Percentiles rank a stretch among this genome's conserved stretches.
These are phyloP conservation scores for Setaria italica DNA, from an alignment of 202 grass and related monocot genomes.

Conservation along the genomic window DNA sequence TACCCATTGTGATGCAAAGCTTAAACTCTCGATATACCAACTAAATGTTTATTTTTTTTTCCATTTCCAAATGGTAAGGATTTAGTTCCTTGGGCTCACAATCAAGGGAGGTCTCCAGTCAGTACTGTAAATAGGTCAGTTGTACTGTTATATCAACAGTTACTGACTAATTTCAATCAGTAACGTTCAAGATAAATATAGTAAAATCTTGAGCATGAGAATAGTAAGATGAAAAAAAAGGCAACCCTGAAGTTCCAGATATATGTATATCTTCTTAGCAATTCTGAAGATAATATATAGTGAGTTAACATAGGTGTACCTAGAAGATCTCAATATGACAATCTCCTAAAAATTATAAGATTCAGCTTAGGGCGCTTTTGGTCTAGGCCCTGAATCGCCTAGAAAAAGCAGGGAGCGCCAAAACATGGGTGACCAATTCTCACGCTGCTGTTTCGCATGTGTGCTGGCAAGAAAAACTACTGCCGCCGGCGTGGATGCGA, in stretches of 20 bases:
- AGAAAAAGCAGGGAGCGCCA: no score
- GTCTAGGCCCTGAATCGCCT: no score
- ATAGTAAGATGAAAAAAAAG: neutral
- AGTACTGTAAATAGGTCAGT: neutral
- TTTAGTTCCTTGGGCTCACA: neutral
- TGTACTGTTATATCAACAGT: neutral
- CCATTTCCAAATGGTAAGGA: neutral
- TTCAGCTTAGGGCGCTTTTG: neutral
- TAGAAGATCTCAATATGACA: neutral
- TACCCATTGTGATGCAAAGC: neutral
- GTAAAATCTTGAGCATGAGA: slow-evolving; percentile 7
- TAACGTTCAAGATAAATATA: neutral
- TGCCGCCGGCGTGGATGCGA: no score
- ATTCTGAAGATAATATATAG: neutral
- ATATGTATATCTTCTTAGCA: neutral
- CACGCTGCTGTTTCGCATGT: no score
- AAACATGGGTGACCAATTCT: no score
- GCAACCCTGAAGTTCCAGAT: neutral
- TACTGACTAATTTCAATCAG: neutral
- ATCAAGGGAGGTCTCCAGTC: neutral
- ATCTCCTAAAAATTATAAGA: slow-evolving; percentile 24
- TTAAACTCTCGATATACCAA: neutral
- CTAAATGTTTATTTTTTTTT: neutral
- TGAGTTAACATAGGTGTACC: neutral
- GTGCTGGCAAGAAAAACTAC: no score